phyloP scores from a whole-genome alignment of 169 alveolate species.

The Toxoplasma gondii region DNA sequence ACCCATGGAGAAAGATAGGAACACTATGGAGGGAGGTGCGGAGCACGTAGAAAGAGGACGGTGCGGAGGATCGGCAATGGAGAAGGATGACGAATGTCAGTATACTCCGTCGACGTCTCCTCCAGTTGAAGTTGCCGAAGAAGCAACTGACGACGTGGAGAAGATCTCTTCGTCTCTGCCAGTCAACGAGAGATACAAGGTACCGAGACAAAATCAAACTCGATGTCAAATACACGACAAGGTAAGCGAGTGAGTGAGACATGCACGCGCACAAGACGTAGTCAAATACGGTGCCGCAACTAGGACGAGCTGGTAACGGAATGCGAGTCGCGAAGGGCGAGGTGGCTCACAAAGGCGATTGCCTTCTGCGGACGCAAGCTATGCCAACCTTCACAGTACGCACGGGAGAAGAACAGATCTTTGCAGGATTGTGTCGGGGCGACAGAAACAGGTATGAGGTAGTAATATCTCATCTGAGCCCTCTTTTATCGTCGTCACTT shows the following conservation, averaged over 20 bases:
- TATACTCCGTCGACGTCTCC: neutral
- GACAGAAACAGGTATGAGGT: neutral
- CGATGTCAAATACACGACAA: conserved; percentile 63
- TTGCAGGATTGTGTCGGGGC: neutral
- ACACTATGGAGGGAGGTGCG: neutral
- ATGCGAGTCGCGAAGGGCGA: neutral
- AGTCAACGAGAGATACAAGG: conserved; percentile 44
- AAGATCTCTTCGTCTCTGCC: conserved; percentile 57
- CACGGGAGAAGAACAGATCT: neutral
- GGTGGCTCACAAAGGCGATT: neutral
- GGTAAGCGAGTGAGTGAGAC: neutral
- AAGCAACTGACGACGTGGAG: neutral
- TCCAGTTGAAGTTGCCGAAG: conserved; percentile 8
- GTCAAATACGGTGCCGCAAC: neutral
- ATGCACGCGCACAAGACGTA: neutral
- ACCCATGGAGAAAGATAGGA: too few species aligned
- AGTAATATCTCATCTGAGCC: neutral
- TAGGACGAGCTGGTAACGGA: neutral
- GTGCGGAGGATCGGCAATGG: neutral
- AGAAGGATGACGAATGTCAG: neutral
- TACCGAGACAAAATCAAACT: conserved; percentile 61
- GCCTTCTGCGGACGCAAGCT: neutral
- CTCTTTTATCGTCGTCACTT: too few species aligned
- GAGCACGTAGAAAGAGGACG: neutral
- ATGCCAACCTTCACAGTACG: neutral